These are phyloP conservation scores for Geotrichum reessii DNA, from an alignment of 1,139 yeast genomes.

Conservation along the genomic window DNA sequence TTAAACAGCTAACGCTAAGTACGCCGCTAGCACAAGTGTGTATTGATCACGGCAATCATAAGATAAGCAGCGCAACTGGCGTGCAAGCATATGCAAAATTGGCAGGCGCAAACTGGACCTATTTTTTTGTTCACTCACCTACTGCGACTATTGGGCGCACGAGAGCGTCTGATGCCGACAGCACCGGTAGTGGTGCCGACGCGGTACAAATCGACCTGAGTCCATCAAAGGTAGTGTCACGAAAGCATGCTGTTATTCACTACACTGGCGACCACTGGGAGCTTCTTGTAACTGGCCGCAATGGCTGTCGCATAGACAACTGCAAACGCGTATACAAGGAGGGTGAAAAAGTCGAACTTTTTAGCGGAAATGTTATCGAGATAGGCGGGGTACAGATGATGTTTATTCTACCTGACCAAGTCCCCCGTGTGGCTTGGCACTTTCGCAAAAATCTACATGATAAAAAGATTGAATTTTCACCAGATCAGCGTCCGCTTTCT, in stretches of 20 bases:
- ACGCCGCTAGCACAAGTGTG: neutral
- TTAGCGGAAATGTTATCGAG: slow-evolving; percentile 83
- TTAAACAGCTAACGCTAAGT: neutral
- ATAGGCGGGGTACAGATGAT: slow-evolving; percentile 98
- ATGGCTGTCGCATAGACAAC: slow-evolving; percentile 81
- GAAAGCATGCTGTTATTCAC: slow-evolving; percentile 79
- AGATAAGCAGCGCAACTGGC: slow-evolving; percentile 60
- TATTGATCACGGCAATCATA: neutral
- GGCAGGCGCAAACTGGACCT: slow-evolving; percentile 93
- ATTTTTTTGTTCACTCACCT: slow-evolving; percentile 73
- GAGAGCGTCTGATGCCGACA: slow-evolving; percentile 48
- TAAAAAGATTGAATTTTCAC: neutral
- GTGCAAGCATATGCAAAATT: slow-evolving; percentile 95
- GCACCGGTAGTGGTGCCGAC: neutral
- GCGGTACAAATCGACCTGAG: slow-evolving; percentile 82
- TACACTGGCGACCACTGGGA: slow-evolving; percentile 86
- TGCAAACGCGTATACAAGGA: slow-evolving; percentile 46
- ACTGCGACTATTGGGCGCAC: slow-evolving; percentile 73
- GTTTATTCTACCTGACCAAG: slow-evolving; percentile 90
- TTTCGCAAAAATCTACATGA: neutral
- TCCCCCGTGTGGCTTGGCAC: slow-evolving; percentile 42
- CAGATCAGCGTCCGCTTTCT: neutral
- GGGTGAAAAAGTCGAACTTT: slow-evolving; percentile 44
- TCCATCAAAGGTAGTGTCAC: slow-evolving; percentile 90
- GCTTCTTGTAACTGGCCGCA: slow-evolving; percentile 73